Evolutionary conservation across 2,329 filamentous ascomycete species (phyloP).

Genomic region (Bisporella sp.): DNA sequence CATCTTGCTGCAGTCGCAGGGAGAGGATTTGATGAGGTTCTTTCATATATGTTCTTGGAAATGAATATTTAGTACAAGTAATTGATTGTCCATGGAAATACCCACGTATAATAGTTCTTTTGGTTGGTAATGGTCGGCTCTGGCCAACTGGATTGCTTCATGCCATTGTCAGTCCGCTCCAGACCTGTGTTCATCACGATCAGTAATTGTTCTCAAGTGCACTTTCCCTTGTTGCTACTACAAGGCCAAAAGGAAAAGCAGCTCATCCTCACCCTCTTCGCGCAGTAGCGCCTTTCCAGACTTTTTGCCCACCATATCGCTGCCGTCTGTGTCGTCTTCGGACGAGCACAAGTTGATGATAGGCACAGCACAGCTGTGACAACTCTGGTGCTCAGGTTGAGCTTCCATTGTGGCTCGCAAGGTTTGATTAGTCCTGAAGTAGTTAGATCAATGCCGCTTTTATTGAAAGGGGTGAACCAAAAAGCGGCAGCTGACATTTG

Average conservation of each 20-base stretch:
- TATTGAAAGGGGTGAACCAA: no score
- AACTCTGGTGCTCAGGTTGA: no score
- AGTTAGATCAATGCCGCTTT: no score
- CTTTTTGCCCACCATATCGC: conserved; percentile 28
- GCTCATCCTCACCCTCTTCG: conserved; percentile 24
- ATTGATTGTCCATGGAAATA: conserved; percentile 11
- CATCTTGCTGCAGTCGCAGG: conserved; percentile 80
- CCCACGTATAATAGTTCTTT: conserved; percentile 98
- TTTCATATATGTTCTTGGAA: conserved; percentile 84
- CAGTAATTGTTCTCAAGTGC: no score
- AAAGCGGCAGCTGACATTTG: no score
- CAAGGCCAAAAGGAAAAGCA: neutral
- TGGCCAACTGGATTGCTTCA: conserved; percentile 92
- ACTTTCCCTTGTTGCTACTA: neutral
- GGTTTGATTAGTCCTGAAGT: no score
- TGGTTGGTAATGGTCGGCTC: conserved; percentile 93
- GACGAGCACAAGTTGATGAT: neutral
- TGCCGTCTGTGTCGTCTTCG: neutral
- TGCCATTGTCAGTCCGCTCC: conserved; percentile 95
- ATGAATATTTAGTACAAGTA: neutral
- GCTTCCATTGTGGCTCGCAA: no score
- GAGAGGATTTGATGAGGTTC: conserved; percentile 94
- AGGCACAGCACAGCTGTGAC: no score
- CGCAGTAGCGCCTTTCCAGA: conserved; percentile 28
- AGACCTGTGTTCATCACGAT: conserved; percentile 52